phyloP scores from a whole-genome alignment of 2,329 filamentous ascomycete genomes.

The Microdochium paspali region DNA sequence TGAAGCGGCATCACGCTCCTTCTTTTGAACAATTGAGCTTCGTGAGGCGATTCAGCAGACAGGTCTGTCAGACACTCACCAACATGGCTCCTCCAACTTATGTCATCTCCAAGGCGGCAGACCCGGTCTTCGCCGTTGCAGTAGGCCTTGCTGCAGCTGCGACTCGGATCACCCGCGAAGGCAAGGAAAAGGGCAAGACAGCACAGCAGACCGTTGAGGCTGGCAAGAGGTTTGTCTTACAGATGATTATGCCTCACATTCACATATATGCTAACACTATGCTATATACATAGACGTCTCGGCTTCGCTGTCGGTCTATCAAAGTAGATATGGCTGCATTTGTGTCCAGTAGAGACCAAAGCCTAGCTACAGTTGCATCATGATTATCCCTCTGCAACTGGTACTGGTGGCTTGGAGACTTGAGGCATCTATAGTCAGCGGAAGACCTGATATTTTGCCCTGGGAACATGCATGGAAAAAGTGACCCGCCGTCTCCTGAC shows the following conservation, averaged over 20 bases:
- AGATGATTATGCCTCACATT: not conserved
- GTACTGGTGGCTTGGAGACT: too few species aligned
- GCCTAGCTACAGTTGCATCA: too few species aligned
- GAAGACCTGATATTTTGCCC: too few species aligned
- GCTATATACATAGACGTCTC: not conserved
- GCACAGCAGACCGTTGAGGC: conserved; percentile 39
- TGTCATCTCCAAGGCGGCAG: conserved; percentile 49
- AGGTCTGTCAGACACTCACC: not conserved
- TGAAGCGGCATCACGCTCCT: too few species aligned
- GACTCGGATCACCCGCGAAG: conserved; percentile 50
- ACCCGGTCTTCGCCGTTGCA: conserved; percentile 48
- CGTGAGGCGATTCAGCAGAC: not conserved
- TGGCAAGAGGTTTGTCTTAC: conserved; percentile 29
- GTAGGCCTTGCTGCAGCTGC: conserved; percentile 47
- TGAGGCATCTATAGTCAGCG: too few species aligned
- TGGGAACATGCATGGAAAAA: too few species aligned
- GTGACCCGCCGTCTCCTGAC: too few species aligned
- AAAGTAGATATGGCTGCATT: not conserved
- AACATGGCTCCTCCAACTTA: conserved; percentile 45
- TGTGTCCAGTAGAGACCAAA: not conserved
- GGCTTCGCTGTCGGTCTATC: not conserved
- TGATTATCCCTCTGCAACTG: too few species aligned
- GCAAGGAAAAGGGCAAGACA: conserved; percentile 46
- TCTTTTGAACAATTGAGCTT: too few species aligned
- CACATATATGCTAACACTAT: not conserved